A percentile compares a stretch with the other conserved stretches of the same genome.
Conservation (phyloP, 441 rosid genomes). For the Melastoma candidum region DNA sequence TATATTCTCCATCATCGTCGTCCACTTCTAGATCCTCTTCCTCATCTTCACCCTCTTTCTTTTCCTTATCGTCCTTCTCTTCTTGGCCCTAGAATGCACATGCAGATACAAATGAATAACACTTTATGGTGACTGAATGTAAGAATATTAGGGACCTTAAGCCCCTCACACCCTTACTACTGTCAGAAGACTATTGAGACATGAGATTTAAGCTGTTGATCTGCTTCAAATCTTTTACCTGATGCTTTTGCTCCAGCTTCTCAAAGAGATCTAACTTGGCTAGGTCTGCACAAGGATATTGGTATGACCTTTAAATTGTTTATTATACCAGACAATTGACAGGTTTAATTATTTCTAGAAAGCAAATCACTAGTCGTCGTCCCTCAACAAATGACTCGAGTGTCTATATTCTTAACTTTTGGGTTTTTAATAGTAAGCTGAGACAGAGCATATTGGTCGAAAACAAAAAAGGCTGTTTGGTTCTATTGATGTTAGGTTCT, state of each 20-base stretch:
- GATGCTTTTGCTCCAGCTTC: slow-evolving; percentile 25
- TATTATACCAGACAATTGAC: no score
- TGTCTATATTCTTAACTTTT: no score
- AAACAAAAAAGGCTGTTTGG: no score
- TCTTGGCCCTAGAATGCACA: slow-evolving; percentile 19
- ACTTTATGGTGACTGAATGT: no score
- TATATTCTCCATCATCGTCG: slow-evolving; percentile 38
- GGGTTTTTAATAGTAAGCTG: no score
- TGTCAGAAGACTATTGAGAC: neutral
- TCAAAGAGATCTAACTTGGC: slow-evolving; percentile 29
- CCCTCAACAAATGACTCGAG: no score
- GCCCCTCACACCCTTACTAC: neutral
- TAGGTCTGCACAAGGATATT: slow-evolving; percentile 20
- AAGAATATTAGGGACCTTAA: no score
- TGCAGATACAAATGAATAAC: neutral
- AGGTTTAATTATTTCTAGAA: no score
- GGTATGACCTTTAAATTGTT: slow-evolving; percentile 5
- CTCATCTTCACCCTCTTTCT: slow-evolving; percentile 33
- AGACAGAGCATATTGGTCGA: no score
- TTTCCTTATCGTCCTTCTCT: slow-evolving; percentile 28
- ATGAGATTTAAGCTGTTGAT: neutral
- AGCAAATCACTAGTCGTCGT: no score
- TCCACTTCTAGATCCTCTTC: slow-evolving; percentile 29
- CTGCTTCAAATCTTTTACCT: slow-evolving; percentile 18
- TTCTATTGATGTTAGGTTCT: no score